Percentiles rank a stretch among this genome's conserved stretches.
phyloP scores from a whole-genome alignment of 441 rosid genomes.

The Gossypium armourianum region DNA sequence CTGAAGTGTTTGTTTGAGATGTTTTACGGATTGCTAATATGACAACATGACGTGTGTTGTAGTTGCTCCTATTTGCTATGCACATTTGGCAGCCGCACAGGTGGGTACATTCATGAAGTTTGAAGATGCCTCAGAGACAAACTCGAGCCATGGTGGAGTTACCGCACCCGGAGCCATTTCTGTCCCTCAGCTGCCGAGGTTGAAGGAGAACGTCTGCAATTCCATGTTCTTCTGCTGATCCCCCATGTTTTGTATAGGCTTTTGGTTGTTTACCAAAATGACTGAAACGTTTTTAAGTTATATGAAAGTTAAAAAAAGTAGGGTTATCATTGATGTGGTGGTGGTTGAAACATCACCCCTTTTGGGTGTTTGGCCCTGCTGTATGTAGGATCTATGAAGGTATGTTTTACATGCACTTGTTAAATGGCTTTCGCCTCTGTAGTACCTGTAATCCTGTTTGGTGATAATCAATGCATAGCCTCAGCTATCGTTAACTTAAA shows the following conservation, averaged over 20 bases:
- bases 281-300: background rate
- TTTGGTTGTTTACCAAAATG: background rate
- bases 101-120: conserved; percentile 42
- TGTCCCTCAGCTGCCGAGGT: conserved; percentile 40
- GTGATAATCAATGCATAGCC: background rate
- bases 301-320: background rate
- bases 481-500: background rate
- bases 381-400: background rate
- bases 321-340: background rate
- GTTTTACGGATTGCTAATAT: background rate
- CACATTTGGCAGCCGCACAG: conserved; percentile 59
- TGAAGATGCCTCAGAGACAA: conserved; percentile 40
- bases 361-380: background rate
- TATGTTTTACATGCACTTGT: background rate
- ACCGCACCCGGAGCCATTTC: conserved; percentile 32
- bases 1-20: background rate
- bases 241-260: background rate
- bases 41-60: conserved; percentile 1
- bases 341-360: background rate
- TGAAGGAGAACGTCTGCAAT: conserved; percentile 27
- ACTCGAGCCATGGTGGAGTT: conserved; percentile 35
- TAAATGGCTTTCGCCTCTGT: background rate
- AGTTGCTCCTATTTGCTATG: conserved; percentile 65
- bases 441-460: background rate
- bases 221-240: conserved; percentile 63